phyloP scores from a whole-genome alignment of 345 rosid genomes.

The Psidium guajava region DNA sequence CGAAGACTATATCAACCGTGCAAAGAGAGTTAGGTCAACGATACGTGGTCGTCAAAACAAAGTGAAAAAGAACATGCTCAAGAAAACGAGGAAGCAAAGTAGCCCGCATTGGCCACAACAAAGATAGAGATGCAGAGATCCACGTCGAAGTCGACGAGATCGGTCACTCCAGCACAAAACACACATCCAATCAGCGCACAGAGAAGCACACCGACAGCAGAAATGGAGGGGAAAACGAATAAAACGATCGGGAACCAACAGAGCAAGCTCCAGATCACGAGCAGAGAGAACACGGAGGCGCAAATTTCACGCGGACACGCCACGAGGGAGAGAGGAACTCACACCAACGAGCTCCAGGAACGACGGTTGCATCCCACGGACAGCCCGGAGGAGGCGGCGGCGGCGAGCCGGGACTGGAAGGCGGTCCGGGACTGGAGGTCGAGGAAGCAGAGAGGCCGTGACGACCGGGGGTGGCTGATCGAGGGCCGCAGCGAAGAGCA shows the following conservation, averaged over 20 bases:
- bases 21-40: not conserved
- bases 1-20: not conserved
- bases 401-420: slow-evolving; percentile 26
- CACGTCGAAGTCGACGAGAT: not conserved
- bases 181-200: not conserved
- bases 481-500: slow-evolving; percentile 21
- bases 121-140: not conserved
- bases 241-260: no score
- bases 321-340: slow-evolving; percentile 5
- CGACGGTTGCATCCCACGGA: slow-evolving; percentile 18
- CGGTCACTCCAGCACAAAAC: not conserved
- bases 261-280: not conserved
- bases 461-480: slow-evolving; percentile 26
- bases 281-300: fast-evolving
- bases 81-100: not conserved
- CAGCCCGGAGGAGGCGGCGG: slow-evolving; percentile 21
- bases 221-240: not conserved
- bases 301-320: not conserved
- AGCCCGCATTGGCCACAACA: not conserved
- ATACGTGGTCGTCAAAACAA: not conserved
- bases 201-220: not conserved
- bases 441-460: slow-evolving; percentile 21
- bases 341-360: slow-evolving; percentile 40
- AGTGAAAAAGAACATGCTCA: not conserved
- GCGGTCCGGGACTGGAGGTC: slow-evolving; percentile 11